Percentiles rank a stretch among this genome's conserved stretches.
Evolutionary conservation across 441 rosid species (phyloP).

Genomic region (Mallotus repandus): DNA sequence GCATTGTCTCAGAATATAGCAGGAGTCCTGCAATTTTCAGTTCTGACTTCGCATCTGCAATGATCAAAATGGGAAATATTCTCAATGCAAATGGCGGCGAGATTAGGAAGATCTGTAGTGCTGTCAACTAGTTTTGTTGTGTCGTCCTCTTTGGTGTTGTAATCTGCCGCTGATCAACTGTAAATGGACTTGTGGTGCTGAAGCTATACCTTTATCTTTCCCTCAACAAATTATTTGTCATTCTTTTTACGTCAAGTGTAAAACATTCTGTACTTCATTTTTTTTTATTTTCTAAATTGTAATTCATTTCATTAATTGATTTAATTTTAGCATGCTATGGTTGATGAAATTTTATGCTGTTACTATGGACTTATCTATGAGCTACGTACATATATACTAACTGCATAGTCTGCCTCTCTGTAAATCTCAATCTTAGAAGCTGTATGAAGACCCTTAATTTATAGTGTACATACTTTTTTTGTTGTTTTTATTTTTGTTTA

Average conservation of each 20-base stretch:
- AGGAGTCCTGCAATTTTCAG: conserved; percentile 37
- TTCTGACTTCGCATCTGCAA: conserved; percentile 47
- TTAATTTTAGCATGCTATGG: not conserved
- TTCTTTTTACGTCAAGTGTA: not conserved
- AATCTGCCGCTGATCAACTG: not conserved
- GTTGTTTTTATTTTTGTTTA: too few species aligned
- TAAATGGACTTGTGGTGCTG: too few species aligned
- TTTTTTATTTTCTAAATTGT: not conserved
- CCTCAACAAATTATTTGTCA: not conserved
- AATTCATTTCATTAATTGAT: not conserved
- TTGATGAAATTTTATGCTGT: too few species aligned
- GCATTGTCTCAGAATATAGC: conserved; percentile 45
- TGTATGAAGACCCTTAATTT: too few species aligned
- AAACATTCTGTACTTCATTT: not conserved
- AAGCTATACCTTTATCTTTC: too few species aligned
- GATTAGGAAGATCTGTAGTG: conserved; percentile 42
- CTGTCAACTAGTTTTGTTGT: conserved; percentile 12
- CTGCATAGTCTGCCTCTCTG: too few species aligned
- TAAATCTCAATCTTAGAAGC: too few species aligned
- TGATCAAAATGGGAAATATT: conserved; percentile 63
- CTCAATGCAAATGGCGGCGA: conserved; percentile 42
- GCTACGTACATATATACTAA: too few species aligned
- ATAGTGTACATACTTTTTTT: too few species aligned
- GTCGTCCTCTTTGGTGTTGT: not conserved
- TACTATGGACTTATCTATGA: too few species aligned